Evolutionary conservation across 331 rosid species (phyloP).

Genomic region (Acacia pycnantha): DNA sequence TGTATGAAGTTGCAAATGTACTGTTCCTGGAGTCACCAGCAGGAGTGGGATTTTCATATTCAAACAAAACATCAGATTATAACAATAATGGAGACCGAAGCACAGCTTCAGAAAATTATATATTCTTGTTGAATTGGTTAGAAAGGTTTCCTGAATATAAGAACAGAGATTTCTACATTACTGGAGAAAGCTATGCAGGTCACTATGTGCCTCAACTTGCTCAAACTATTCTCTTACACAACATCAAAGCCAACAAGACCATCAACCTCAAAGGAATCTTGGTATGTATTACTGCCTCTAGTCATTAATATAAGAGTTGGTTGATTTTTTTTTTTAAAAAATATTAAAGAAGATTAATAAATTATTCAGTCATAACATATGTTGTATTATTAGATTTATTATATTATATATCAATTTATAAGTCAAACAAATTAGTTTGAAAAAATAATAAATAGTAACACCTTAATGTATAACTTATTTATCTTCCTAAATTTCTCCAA

Average conservation of each 20-base stretch:
- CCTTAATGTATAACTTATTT: no score
- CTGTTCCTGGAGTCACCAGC: conserved; percentile 80
- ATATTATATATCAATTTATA: no score
- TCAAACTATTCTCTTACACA: conserved; percentile 65
- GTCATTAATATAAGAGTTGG: no score
- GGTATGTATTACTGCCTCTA: conserved; percentile 23
- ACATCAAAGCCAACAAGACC: conserved; percentile 45
- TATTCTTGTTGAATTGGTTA: conserved; percentile 78
- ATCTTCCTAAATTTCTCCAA: no score
- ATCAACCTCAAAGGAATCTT: conserved; percentile 85
- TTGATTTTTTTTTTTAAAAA: no score
- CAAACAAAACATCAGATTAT: conserved; percentile 73
- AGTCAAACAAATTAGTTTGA: no score
- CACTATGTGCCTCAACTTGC: conserved; percentile 95
- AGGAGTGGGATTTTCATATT: conserved; percentile 93
- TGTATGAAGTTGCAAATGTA: conserved; percentile 71
- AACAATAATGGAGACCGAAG: conserved; percentile 53
- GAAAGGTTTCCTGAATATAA: conserved; percentile 89
- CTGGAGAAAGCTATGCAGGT: conserved; percentile 96
- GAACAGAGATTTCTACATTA: conserved; percentile 59
- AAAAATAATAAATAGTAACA: no score
- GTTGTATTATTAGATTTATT: no score
- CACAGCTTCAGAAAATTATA: conserved; percentile 68
- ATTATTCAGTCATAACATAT: no score
- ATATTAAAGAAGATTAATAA: no score